Conservation (phyloP, 2,329 filamentous ascomycete genomes). For the Lecanicillium sp. region DNA sequence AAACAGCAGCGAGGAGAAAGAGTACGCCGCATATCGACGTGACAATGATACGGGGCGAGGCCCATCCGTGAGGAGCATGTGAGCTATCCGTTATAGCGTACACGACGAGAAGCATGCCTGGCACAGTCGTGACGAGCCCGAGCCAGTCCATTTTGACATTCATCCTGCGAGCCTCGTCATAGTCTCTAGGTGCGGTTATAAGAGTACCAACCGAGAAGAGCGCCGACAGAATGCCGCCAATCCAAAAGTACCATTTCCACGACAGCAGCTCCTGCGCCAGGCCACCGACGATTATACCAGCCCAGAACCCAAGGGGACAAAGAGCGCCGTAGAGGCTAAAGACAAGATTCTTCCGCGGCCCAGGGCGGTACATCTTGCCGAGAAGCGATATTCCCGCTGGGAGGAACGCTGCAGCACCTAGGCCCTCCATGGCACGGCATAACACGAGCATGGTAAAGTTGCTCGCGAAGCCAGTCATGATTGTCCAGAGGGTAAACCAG, state of each 20-base stretch:
- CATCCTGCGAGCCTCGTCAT: constrained; percentile 19
- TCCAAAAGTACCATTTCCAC: constrained; percentile 64
- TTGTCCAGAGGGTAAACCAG: constrained; percentile 58
- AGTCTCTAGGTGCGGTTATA: constrained; percentile 28
- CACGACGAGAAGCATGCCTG: constrained; percentile 56
- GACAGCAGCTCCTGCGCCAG: constrained; percentile 48
- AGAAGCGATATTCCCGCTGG: constrained; percentile 61
- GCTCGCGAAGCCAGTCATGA: constrained; percentile 57
- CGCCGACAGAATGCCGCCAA: constrained; percentile 39
- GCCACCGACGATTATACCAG: constrained; percentile 59
- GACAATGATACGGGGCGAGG: constrained; percentile 54
- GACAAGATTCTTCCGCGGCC: constrained; percentile 60
- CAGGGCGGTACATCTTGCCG: constrained; percentile 57
- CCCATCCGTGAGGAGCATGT: constrained; percentile 54
- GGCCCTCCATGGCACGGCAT: constrained; percentile 59
- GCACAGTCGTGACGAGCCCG: constrained; percentile 44
- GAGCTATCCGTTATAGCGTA: constrained; percentile 62
- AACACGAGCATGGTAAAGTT: constrained; percentile 60
- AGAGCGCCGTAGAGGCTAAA: constrained; percentile 49
- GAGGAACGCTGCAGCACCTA: constrained; percentile 61
- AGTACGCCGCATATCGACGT: constrained; percentile 49
- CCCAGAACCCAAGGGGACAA: constrained; percentile 47
- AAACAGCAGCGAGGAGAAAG: constrained; percentile 46
- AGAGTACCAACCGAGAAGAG: constrained; percentile 42
- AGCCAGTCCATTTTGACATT: constrained; percentile 52